Percentiles rank a stretch among this genome's conserved stretches.
phyloP scores from a whole-genome alignment of 176 grass and related monocot genomes.

The Raddia guianensis region DNA sequence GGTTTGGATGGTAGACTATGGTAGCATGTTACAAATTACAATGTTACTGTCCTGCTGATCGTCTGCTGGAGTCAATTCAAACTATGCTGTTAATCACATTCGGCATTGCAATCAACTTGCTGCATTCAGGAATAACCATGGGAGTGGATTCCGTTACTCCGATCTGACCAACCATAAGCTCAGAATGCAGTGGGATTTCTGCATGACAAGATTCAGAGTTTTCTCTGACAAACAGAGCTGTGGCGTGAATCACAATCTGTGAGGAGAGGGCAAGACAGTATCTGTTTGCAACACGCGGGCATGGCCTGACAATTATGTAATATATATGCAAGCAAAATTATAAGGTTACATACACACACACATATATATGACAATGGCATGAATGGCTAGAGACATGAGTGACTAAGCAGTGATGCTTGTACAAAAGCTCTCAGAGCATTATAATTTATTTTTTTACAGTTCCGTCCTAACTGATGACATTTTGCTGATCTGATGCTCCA shows the following conservation, averaged over 20 bases:
- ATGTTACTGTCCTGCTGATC: background rate
- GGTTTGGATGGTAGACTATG: background rate
- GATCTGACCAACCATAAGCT: too few species aligned
- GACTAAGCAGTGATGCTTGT: background rate
- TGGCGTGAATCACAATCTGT: background rate
- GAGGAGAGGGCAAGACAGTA: background rate
- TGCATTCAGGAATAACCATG: conserved; percentile 1
- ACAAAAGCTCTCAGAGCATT: conserved; percentile 7
- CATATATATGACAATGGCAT: background rate
- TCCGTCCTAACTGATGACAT: background rate
- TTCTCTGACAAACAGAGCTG: too few species aligned
- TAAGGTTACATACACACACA: conserved; percentile 14
- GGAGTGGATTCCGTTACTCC: too few species aligned
- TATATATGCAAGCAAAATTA: conserved; percentile 7
- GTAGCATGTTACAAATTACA: too few species aligned
- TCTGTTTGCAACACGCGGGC: background rate
- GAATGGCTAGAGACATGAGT: background rate
- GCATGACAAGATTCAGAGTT: too few species aligned
- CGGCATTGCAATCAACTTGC: background rate
- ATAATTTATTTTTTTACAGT: background rate
- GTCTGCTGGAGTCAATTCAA: background rate
- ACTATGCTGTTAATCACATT: background rate
- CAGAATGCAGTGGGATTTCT: too few species aligned
- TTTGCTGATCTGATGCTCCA: conserved; percentile 22
- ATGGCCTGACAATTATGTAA: background rate